phyloP scores from a whole-genome alignment of 139 green algal species.

The Nannochloris sp. region DNA sequence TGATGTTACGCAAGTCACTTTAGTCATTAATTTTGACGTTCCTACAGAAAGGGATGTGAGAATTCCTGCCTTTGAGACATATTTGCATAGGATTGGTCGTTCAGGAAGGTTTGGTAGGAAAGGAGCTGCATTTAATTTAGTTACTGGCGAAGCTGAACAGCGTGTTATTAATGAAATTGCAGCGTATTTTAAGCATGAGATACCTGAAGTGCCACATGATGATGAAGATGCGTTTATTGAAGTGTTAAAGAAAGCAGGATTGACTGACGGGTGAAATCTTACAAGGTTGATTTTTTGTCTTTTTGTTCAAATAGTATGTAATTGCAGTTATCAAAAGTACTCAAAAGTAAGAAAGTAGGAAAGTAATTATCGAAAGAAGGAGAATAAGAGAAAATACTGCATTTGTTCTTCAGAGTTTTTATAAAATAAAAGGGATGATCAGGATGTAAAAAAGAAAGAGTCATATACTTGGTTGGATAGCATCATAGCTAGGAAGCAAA shows the following conservation, averaged over 20 bases:
- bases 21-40: constrained; percentile 98
- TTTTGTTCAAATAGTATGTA: too few species aligned
- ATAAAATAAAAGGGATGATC: too few species aligned
- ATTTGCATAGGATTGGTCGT: constrained; percentile 96
- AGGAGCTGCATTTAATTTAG: constrained; percentile 92
- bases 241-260: constrained; percentile 73
- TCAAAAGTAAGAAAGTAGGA: too few species aligned
- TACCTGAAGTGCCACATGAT: constrained; percentile 66
- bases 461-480: too few species aligned
- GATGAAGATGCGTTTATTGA: constrained; percentile 80
- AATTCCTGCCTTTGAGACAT: constrained; percentile 91
- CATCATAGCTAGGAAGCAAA: background rate
- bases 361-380: too few species aligned
- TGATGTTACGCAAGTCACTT: constrained; percentile 92
- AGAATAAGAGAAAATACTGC: too few species aligned
- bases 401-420: too few species aligned
- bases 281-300: too few species aligned
- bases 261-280: constrained; percentile 54
- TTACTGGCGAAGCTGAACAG: constrained; percentile 43
- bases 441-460: too few species aligned
- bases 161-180: constrained; percentile 59
- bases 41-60: constrained; percentile 72
- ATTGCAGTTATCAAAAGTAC: too few species aligned
- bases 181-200: constrained; percentile 78
- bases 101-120: constrained; percentile 92